Conservation (phyloP, 495 filamentous ascomycete species). For the Xylaria sp. region DNA sequence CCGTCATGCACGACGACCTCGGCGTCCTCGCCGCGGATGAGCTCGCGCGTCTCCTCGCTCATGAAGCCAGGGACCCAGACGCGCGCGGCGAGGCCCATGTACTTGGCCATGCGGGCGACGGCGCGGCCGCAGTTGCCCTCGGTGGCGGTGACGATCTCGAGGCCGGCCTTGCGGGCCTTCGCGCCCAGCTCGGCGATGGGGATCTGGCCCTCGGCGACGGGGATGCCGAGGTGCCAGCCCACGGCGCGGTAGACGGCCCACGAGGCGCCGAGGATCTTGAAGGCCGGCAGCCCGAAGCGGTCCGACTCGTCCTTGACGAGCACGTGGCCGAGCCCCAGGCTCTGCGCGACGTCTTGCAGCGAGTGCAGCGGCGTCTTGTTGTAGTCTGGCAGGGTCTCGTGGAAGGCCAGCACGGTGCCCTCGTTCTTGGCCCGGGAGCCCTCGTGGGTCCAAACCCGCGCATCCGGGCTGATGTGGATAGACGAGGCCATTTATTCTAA, state of each 20-base stretch:
- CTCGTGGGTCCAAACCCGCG: slow-evolving; percentile 31
- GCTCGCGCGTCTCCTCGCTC: slow-evolving; percentile 53
- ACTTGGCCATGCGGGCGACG: slow-evolving; percentile 63
- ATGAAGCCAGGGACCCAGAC: slow-evolving; percentile 67
- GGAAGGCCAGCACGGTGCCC: slow-evolving; percentile 46
- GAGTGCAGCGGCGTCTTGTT: slow-evolving; percentile 56
- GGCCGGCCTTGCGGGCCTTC: slow-evolving; percentile 42
- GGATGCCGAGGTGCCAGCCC: slow-evolving; percentile 48
- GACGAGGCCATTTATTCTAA: slow-evolving; percentile 32
- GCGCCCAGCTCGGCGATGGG: slow-evolving; percentile 46
- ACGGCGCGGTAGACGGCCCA: slow-evolving; percentile 69
- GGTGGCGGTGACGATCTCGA: slow-evolving; percentile 60
- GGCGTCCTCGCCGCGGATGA: slow-evolving; percentile 65
- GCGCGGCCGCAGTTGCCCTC: slow-evolving; percentile 77
- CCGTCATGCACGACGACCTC: slow-evolving; percentile 56
- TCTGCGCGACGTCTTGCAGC: slow-evolving; percentile 57
- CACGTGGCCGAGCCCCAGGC: slow-evolving; percentile 61
- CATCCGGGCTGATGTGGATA: slow-evolving; percentile 33
- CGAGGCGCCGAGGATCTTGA: slow-evolving; percentile 78
- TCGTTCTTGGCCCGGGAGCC: slow-evolving; percentile 19
- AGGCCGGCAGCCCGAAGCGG: slow-evolving; percentile 67
- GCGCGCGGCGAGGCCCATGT: slow-evolving; percentile 55
- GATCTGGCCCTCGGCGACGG: slow-evolving; percentile 38
- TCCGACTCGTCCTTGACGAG: slow-evolving; percentile 65
- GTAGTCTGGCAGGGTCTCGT: slow-evolving; percentile 59